phyloP scores from a whole-genome alignment of 257 asterid species.

The Echites panduratus region DNA sequence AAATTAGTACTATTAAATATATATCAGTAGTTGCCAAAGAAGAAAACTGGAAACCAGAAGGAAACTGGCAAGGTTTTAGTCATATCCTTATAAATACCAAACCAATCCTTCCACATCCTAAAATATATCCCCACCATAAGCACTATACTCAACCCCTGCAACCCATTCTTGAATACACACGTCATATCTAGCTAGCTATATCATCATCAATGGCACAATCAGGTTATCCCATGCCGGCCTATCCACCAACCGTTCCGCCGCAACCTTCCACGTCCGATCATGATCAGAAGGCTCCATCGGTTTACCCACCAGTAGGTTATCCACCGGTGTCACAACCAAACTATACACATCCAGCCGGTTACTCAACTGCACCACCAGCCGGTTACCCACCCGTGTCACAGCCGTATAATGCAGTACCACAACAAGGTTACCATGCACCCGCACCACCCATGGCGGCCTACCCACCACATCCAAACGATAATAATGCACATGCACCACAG shows the following conservation, averaged over 20 bases:
- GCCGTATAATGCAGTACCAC: neutral
- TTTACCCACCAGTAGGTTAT: neutral
- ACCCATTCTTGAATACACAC: neutral
- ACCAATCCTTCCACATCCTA: neutral
- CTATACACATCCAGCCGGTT: too few relatives aligned
- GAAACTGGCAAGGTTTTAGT: neutral
- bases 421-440: neutral
- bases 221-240: neutral
- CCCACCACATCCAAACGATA: neutral
- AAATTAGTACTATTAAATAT: too few relatives aligned
- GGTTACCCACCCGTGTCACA: neutral
- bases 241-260: neutral
- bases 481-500: neutral
- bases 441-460: neutral
- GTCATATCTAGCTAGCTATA: neutral
- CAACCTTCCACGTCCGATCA: neutral
- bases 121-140: neutral
- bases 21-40: neutral
- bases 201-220: conserved; percentile 1
- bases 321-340: neutral
- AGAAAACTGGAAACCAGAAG: neutral
- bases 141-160: neutral
- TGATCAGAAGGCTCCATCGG: neutral
- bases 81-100: neutral
- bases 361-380: neutral